Evolutionary conservation across 1,284 basidiomycete genomes (phyloP).

Genomic region (Leccinum subrobustum): DNA sequence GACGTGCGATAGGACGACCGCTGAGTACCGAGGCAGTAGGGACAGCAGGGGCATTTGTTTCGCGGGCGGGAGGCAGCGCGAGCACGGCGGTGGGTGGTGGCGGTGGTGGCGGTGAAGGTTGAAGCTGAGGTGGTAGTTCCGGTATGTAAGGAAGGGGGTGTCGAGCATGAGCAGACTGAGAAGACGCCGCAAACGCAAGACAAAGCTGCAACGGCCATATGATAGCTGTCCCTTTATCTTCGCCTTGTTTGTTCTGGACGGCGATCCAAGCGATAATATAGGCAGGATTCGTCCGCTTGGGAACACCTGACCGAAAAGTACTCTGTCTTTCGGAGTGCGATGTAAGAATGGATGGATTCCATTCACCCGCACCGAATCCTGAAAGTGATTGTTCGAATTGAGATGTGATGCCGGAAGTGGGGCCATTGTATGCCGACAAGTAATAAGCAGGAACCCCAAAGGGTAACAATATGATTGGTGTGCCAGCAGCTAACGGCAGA

Average conservation of each 20-base stretch:
- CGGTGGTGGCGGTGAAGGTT: constrained; percentile 51
- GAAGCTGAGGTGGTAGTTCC: constrained; percentile 61
- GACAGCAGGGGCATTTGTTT: background rate
- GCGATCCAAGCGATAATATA: constrained; percentile 71
- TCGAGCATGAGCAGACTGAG: constrained; percentile 40
- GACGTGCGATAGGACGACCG: constrained; percentile 24
- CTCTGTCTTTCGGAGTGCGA: constrained; percentile 20
- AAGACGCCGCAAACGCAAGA: constrained; percentile 45
- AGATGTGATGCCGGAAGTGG: constrained; percentile 55
- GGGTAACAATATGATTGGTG: constrained; percentile 66
- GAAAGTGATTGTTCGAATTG: constrained; percentile 61
- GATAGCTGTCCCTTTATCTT: constrained; percentile 71
- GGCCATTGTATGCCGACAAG: constrained; percentile 60
- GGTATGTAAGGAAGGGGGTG: constrained; percentile 55
- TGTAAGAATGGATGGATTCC: constrained; percentile 35
- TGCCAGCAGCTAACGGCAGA: constrained; percentile 51
- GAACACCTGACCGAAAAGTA: constrained; percentile 12
- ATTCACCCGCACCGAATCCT: constrained; percentile 57
- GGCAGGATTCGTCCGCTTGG: constrained; percentile 25
- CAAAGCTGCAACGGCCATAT: constrained; percentile 68
- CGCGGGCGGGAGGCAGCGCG: constrained; percentile 15
- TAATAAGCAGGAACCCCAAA: constrained; percentile 72
- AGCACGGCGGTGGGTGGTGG: constrained; percentile 23
- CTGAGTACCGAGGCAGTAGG: constrained; percentile 16
- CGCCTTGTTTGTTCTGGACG: constrained; percentile 72